Evolutionary conservation across 1,139 yeast genomes (phyloP), one percentile per base, ranked within the genome.

Genomic region (Suhomyces panamericanus): DNA sequence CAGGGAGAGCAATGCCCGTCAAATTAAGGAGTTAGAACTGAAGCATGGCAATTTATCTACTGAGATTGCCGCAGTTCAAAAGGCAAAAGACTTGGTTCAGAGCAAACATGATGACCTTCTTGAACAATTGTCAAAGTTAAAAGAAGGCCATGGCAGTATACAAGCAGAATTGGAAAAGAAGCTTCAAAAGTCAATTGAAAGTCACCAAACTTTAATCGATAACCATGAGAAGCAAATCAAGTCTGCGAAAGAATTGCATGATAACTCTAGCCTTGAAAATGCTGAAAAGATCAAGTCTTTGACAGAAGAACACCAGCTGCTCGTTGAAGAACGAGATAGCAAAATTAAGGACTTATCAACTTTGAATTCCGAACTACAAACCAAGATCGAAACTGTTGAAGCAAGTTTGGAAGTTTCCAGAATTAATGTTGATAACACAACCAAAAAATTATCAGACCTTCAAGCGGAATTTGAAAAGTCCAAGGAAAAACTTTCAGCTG

Each of bases 71-170:
- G 42, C 32, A 15, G 13, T 30, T 14, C 36, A 38, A 24, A 38
- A 32, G 29, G 32, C 44, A 16, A 28, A 22, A 14, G 35, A 32
- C 10, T 31, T 33, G n/a, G 32, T 46, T 12, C 16, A 37, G n/a
- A 14, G 14, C 13, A 10, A 38, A 15, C 38, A 35, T 14, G 29
- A 29, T 12, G 26, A 14, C 2, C n/a, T 36, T 16, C 11, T 17
- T 14, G 37, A 38, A 7, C 39, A 44, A 26, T 32, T 39, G 15
- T 12, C 30, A 13, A 31, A 35, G 2, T 34, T 28, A 13, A 44
- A 38, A 12, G 41, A 32, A 11, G 32, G 47, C 5, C 49, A 49
- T n/a, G 46, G 44, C 17, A 42, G 33, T 5, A 40, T 43, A 3
- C 40, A 49, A 15, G 16, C 16, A 10, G 45, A 39, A n/a, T 41